Evolutionary conservation across 805 yeast genomes (phyloP).

Genomic region (Naumovozyma castellii): DNA sequence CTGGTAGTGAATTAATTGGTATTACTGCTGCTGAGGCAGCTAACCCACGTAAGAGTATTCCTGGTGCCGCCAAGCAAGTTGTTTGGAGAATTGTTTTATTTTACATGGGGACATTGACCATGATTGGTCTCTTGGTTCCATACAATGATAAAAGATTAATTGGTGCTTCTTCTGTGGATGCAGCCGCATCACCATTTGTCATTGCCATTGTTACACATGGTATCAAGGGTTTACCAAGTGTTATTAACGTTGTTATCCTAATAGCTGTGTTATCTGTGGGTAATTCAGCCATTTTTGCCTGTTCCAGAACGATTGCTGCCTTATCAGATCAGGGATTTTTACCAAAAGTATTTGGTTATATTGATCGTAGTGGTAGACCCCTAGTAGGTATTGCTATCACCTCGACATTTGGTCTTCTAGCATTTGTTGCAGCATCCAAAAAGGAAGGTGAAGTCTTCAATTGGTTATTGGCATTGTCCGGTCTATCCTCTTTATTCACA

Average conservation of each 20-base stretch:
- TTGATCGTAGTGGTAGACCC: conserved; percentile 63
- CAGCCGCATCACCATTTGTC: conserved; percentile 70
- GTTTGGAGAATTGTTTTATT: conserved; percentile 46
- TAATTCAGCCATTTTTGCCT: conserved; percentile 60
- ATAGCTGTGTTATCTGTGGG: conserved; percentile 63
- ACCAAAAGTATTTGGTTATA: conserved; percentile 48
- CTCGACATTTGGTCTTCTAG: conserved; percentile 45
- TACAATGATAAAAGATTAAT: conserved; percentile 35
- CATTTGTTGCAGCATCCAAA: conserved; percentile 47
- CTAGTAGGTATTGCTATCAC: conserved; percentile 45
- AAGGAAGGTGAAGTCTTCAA: conserved; percentile 47
- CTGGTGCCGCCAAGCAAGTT: conserved; percentile 46
- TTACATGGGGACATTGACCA: conserved; percentile 36
- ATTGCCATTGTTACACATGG: conserved; percentile 60
- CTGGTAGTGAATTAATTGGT: conserved; percentile 46
- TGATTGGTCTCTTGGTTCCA: conserved; percentile 42
- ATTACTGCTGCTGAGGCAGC: conserved; percentile 42
- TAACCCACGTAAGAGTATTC: conserved; percentile 39
- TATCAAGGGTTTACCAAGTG: conserved; percentile 51
- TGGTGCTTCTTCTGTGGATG: conserved; percentile 44
- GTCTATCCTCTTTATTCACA: conserved; percentile 51
- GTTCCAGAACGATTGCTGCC: conserved; percentile 57
- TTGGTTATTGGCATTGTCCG: conserved; percentile 60
- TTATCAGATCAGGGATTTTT: conserved; percentile 56
- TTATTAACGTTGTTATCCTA: conserved; percentile 60